Base-by-base conservation (phyloP, 129 eudicot species). In the Lactuca saligna region DNA sequence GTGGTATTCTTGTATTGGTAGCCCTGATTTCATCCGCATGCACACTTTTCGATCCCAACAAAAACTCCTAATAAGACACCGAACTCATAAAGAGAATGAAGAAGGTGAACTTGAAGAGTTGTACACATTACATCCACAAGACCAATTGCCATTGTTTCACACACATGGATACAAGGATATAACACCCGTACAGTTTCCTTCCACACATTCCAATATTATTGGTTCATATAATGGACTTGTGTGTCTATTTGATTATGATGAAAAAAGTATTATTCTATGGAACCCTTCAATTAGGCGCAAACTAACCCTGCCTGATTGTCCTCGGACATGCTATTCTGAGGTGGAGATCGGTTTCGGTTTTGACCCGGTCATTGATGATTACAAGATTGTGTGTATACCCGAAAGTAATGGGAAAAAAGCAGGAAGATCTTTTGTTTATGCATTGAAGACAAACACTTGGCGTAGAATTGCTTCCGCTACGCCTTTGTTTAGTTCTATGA, bases 1-100 rank as follows among this genome's bases (percentile, higher is more conserved):
- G 20, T 77, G 79, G 79, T 57, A 17, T 20, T 48, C 67, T 29
- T 50, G 51, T 17, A 56, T 74, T 48, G 14, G 63, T 5, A 41
- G 34, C 78, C 60, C 66, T 15, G 17, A 44, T 64, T 74, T 65
- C 66, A 65, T 49, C 13, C 14, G 35, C 29, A 41, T 8, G 17
- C 67, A 74, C 73, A n/a, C 35, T 50, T 34, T 29, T 6, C 14
- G 12, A 58, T 58, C 31, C 39, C 39, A 3, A 35, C 39, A 35
- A 35, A 25, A 25, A 25, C 29, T 25, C 29, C 29, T 25, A 25
- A 25, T 25, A 25, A 25, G 29, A 25, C 29, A 35, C 39, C 39
- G 39, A 35, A 3, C 39, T 35, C 6, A 35, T 6, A 6, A 35
- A 25, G 29, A 25, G 39, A 35, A 6, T 4, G 2, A 35, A 35